Percentiles rank a stretch among this genome's conserved stretches.
Evolutionary conservation across 176 grass and related monocot species (phyloP).

Genomic region (Cenchrus purpureus): DNA sequence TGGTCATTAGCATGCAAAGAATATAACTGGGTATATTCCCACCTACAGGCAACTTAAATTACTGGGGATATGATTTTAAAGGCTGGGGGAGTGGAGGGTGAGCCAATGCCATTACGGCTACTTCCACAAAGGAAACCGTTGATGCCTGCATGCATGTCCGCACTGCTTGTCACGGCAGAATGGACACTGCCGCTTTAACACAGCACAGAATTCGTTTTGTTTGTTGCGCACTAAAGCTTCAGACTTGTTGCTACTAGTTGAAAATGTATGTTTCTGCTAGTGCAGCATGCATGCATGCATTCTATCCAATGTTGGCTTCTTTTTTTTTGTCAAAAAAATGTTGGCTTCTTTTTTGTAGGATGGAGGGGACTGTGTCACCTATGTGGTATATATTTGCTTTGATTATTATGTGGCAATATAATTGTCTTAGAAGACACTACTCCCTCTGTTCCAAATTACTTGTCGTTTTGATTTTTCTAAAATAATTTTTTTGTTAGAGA

Average conservation of each 20-base stretch:
- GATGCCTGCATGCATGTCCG: background rate
- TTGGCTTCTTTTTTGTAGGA: no score
- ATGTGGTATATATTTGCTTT: no score
- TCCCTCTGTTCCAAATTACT: no score
- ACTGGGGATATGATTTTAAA: background rate
- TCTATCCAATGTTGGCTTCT: background rate
- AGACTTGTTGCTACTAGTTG: background rate
- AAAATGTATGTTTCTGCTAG: background rate
- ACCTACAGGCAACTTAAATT: background rate
- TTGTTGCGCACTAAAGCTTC: background rate
- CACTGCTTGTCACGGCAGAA: background rate
- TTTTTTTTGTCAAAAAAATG: no score
- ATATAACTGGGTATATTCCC: conserved; percentile 8
- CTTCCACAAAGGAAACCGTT: conserved; percentile 14
- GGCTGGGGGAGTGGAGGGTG: background rate
- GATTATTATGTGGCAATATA: no score
- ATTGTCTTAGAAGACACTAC: no score
- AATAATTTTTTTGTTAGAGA: no score
- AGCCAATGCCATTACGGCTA: background rate
- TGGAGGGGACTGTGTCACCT: no score
- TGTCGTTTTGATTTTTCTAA: no score
- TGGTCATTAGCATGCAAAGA: background rate
- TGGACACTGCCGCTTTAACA: background rate
- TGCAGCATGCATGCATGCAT: background rate
- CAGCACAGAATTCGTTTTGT: background rate